Base-by-base conservation (phyloP, 257 asterid species). In the Thymus quinquecostatus region DNA sequence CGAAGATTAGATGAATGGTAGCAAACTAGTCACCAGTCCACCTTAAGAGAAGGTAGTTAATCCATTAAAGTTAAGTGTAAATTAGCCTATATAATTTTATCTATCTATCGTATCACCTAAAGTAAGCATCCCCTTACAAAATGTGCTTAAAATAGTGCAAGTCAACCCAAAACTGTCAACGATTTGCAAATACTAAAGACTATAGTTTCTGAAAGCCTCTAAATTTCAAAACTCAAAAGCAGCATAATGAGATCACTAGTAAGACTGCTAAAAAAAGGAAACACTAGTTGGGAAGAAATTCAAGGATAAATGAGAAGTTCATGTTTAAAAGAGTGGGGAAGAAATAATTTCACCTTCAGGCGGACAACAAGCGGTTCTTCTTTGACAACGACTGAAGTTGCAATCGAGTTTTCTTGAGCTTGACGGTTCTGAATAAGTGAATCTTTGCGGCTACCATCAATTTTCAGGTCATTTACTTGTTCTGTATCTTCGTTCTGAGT, bases 331-430 rank as follows among this genome's bases (percentile, higher is more conserved):
- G 30, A 40, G 53, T 53, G 60, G 41, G 64, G 56, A 38, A 73
- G 62, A 38, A 57, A 71, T 30, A 21, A 56, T 69, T 21, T 83
- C 78, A 94, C 97, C 88, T 89, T 91, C 71, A 91, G 84, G 54
- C 87, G 97, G 48, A 88, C 92, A 71, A 94, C 97, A 67, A 91
- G 97, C 60, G 97, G 91, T 60, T 89, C 97, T 78, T 89, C 97
- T 54, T 74, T 88, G 68, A 82, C 85, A 77, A 82, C 48, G 8
- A 70, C 82, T 49, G 87, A 47, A 70, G 81, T 70, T 13, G 81
- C 77, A 28, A 75, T 72, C 10, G 86, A 57, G 79, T 60, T 80
- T 45, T 80, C 87, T 62, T 50, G 56, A 40, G 68, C 63, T 36
- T 47, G 86, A 57, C 47, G 73, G 51, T 84, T 86, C 61, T 79